These are phyloP conservation scores for Ormosia emarginata DNA, from an alignment of 306 rosid genomes.

Conservation along the genomic window DNA sequence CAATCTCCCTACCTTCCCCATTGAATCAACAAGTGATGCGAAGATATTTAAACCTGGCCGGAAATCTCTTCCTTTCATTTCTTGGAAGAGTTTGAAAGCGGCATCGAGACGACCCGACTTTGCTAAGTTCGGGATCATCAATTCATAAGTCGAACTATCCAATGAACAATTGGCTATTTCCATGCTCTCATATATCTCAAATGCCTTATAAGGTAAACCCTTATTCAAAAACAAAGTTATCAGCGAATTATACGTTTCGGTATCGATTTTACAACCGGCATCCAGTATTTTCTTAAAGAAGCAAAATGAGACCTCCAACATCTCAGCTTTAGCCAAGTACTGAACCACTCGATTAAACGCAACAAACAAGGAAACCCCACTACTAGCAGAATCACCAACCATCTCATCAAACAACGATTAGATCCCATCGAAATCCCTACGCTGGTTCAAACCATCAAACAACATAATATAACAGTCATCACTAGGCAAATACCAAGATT, in stretches of 20 bases:
- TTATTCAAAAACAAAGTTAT: constrained; percentile 74
- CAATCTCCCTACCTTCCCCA: constrained; percentile 95
- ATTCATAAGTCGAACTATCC: constrained; percentile 79
- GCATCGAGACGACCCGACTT: constrained; percentile 95
- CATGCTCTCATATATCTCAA: constrained; percentile 93
- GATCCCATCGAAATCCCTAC: constrained; percentile 72
- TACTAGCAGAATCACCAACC: constrained; percentile 60
- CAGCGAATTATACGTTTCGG: constrained; percentile 74
- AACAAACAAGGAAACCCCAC: constrained; percentile 39
- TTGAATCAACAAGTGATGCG: constrained; percentile 79
- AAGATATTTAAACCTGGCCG: constrained; percentile 62
- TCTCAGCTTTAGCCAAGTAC: constrained; percentile 85
- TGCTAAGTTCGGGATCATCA: constrained; percentile 89
- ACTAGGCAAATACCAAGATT: constrained; percentile 71
- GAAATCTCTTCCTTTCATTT: constrained; percentile 70
- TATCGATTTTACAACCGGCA: constrained; percentile 59
- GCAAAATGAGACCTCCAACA: constrained; percentile 79
- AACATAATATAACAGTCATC: constrained; percentile 68
- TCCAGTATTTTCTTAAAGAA: constrained; percentile 83
- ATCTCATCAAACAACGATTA: constrained; percentile 81
- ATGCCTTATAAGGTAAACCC: constrained; percentile 91
- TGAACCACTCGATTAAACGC: constrained; percentile 75
- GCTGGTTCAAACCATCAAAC: constrained; percentile 71
- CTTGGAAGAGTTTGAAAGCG: constrained; percentile 80
- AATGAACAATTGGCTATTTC: constrained; percentile 53